Evolutionary conservation across 176 grass and related monocot species (phyloP).

Genomic region (Musa acuminata): DNA sequence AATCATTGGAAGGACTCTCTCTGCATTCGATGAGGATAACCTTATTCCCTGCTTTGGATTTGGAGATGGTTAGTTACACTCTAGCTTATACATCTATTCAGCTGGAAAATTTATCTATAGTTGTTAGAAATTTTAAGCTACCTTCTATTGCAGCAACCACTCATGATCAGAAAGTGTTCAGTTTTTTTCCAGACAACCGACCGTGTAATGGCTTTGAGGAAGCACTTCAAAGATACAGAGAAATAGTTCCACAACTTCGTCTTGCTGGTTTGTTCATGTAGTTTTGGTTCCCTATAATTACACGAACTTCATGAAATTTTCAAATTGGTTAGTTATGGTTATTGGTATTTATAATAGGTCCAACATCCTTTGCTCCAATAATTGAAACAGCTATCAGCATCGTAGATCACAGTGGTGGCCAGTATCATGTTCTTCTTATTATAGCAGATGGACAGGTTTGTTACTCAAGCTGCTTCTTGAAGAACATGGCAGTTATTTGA

Average conservation of each 20-base stretch:
- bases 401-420: constrained; percentile 25
- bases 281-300: neutral
- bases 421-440: constrained; percentile 73
- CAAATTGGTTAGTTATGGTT: neutral
- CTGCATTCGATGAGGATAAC: constrained; percentile 34
- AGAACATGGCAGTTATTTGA: neutral
- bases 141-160: constrained; percentile 31
- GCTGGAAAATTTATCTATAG: neutral
- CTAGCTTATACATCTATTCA: neutral
- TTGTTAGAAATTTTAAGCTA: neutral
- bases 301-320: neutral
- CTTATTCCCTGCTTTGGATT: constrained; percentile 45
- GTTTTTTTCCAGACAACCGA: constrained; percentile 27
- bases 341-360: constrained; percentile 32
- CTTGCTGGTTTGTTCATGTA: constrained; percentile 39
- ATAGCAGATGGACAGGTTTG: constrained; percentile 66
- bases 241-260: constrained; percentile 15
- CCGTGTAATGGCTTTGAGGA: constrained; percentile 29
- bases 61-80: constrained; percentile 29
- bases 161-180: constrained; percentile 44
- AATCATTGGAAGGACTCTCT: constrained; percentile 28
- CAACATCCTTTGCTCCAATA: constrained; percentile 63
- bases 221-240: constrained; percentile 43
- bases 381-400: constrained; percentile 49
- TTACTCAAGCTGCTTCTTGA: neutral